These are phyloP conservation scores for Maudiozyma bulderi DNA, from an alignment of 805 yeast species.

Conservation along the genomic window DNA sequence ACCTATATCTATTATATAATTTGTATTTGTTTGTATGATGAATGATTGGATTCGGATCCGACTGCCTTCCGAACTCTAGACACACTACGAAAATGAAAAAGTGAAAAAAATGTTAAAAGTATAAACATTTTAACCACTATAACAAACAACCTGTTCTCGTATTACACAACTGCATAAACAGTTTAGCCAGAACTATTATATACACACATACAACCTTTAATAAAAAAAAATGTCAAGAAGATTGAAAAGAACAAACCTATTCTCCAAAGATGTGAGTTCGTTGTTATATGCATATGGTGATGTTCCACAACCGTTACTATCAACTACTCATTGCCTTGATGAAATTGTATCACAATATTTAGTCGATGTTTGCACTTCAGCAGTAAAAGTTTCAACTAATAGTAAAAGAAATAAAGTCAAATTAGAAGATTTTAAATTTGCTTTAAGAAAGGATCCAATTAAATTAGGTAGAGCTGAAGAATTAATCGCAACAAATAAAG, in stretches of 20 bases:
- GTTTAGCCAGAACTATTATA: not conserved
- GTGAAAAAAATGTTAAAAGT: too few species aligned
- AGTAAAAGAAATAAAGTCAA: constrained; percentile 52
- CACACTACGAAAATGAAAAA: too few species aligned
- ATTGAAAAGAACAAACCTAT: constrained; percentile 35
- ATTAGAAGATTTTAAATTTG: constrained; percentile 66
- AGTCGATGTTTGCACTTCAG: constrained; percentile 49
- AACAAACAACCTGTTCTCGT: too few species aligned
- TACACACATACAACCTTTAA: not conserved
- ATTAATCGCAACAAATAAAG: constrained; percentile 47
- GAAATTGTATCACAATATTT: constrained; percentile 58
- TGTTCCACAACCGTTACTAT: constrained; percentile 53
- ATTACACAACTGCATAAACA: too few species aligned
- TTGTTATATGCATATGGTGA: constrained; percentile 68
- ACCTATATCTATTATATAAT: too few species aligned
- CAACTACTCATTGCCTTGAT: constrained; percentile 56
- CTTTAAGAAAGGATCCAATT: constrained; percentile 52
- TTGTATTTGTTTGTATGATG: too few species aligned
- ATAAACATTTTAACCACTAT: too few species aligned
- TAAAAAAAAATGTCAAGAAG: constrained; percentile 23
- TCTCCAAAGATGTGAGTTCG: constrained; percentile 44
- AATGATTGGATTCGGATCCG: too few species aligned
- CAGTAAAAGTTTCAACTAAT: constrained; percentile 40
- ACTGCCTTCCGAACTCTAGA: too few species aligned
- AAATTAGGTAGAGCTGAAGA: constrained; percentile 65